phyloP scores from a whole-genome alignment of 2,329 filamentous ascomycete species.

The Trichoderma atroviride region DNA sequence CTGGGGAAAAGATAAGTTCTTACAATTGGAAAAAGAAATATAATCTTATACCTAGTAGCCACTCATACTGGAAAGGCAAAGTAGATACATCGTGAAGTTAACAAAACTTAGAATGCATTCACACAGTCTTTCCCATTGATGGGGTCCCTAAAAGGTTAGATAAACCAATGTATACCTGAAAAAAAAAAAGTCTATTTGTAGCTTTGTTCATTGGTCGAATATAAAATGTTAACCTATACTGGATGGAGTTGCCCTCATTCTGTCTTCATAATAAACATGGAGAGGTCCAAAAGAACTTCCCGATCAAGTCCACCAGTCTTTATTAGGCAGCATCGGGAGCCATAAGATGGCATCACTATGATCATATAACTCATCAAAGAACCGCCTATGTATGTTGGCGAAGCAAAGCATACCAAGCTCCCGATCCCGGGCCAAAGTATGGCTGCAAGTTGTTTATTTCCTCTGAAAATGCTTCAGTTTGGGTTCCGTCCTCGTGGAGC shows the following conservation, averaged over 20 bases:
- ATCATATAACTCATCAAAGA: background rate
- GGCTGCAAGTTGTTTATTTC: constrained; percentile 29
- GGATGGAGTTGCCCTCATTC: background rate
- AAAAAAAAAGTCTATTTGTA: too few species aligned
- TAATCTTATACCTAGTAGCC: too few species aligned
- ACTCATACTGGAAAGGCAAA: too few species aligned
- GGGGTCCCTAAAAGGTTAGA: background rate
- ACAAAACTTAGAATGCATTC: too few species aligned
- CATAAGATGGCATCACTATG: too few species aligned
- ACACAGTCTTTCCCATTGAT: too few species aligned
- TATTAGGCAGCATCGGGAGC: background rate
- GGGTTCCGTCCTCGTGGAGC: constrained; percentile 29
- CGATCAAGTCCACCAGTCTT: background rate
- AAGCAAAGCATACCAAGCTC: constrained; percentile 31
- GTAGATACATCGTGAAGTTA: too few species aligned
- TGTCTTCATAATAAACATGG: background rate
- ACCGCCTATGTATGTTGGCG: constrained; percentile 24
- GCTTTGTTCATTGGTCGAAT: too few species aligned
- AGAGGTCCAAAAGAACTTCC: background rate
- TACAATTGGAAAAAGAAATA: too few species aligned
- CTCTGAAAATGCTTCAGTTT: constrained; percentile 28
- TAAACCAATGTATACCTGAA: too few species aligned
- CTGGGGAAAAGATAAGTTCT: too few species aligned
- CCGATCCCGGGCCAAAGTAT: constrained; percentile 28
- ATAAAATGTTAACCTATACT: too few species aligned